Evolutionary conservation across 2,329 filamentous ascomycete genomes (phyloP).

Genomic region (Bisporella sp.): DNA sequence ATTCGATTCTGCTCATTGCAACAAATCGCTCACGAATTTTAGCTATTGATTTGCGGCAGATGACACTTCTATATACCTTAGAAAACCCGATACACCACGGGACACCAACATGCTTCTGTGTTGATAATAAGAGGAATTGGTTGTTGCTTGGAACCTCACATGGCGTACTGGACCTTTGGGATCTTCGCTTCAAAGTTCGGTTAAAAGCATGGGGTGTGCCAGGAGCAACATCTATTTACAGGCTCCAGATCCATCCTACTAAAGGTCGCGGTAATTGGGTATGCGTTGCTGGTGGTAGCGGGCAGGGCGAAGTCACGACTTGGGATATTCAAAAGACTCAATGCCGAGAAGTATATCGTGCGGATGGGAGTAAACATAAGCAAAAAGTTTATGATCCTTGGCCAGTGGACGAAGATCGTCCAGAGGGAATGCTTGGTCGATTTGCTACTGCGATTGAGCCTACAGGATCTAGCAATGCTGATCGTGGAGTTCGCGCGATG

Average conservation of each 20-base stretch:
- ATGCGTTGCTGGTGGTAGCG: constrained; percentile 82
- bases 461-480: constrained; percentile 44
- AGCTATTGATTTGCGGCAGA: constrained; percentile 79
- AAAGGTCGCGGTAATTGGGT: constrained; percentile 78
- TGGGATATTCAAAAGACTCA: constrained; percentile 92
- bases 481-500: constrained; percentile 69
- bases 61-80: constrained; percentile 73
- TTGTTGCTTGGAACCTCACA: constrained; percentile 86
- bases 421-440: constrained; percentile 78
- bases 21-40: constrained; percentile 81
- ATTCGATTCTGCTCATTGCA: constrained; percentile 76
- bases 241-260: constrained; percentile 70
- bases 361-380: constrained; percentile 51
- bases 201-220: constrained; percentile 84
- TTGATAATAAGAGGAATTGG: constrained; percentile 85
- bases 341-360: constrained; percentile 82
- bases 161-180: constrained; percentile 90
- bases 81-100: constrained; percentile 89
- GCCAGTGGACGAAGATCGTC: constrained; percentile 83
- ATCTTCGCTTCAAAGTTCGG: constrained; percentile 86
- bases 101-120: constrained; percentile 82
- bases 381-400: constrained; percentile 71
- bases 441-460: constrained; percentile 72
- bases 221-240: constrained; percentile 71
- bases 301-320: constrained; percentile 81